Evolutionary conservation across 2,329 filamentous ascomycete genomes (phyloP).

Genomic region (Pseudogymnoascus sp.): DNA sequence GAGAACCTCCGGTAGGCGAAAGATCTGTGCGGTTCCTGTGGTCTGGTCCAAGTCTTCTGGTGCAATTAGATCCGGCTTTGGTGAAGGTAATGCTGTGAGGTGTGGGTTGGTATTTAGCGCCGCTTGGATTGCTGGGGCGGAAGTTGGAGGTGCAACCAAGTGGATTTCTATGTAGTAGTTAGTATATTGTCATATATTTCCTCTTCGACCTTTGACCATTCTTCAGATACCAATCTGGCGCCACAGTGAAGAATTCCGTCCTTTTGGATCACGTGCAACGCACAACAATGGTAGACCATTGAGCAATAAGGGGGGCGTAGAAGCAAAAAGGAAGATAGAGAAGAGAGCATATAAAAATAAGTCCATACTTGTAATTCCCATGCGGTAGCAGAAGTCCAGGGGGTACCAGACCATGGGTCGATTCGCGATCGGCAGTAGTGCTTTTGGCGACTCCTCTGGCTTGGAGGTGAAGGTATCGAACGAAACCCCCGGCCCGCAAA

Average conservation of each 20-base stretch:
- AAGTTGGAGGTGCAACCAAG: slow-evolving; percentile 56
- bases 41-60: slow-evolving; percentile 70
- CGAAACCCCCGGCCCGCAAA: slow-evolving; percentile 75
- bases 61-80: slow-evolving; percentile 66
- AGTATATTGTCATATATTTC: not conserved
- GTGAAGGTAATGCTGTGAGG: slow-evolving; percentile 63
- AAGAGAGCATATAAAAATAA: not conserved
- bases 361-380: slow-evolving; percentile 62
- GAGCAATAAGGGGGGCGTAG: not conserved
- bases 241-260: not conserved
- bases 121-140: slow-evolving; percentile 56
- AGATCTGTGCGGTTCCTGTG: slow-evolving; percentile 80
- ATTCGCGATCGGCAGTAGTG: slow-evolving; percentile 74
- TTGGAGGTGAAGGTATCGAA: slow-evolving; percentile 77
- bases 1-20: slow-evolving; percentile 76
- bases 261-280: not conserved
- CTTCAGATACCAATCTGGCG: not conserved
- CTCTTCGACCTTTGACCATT: not conserved
- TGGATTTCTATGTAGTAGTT: slow-evolving; percentile 44
- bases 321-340: not conserved
- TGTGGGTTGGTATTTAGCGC: slow-evolving; percentile 72
- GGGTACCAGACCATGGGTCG: slow-evolving; percentile 87
- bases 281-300: not conserved
- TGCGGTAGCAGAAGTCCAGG: slow-evolving; percentile 75
- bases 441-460: slow-evolving; percentile 73